Conservation (phyloP, 768 basidiomycete genomes). For the Leucosporidium scottii region DNA sequence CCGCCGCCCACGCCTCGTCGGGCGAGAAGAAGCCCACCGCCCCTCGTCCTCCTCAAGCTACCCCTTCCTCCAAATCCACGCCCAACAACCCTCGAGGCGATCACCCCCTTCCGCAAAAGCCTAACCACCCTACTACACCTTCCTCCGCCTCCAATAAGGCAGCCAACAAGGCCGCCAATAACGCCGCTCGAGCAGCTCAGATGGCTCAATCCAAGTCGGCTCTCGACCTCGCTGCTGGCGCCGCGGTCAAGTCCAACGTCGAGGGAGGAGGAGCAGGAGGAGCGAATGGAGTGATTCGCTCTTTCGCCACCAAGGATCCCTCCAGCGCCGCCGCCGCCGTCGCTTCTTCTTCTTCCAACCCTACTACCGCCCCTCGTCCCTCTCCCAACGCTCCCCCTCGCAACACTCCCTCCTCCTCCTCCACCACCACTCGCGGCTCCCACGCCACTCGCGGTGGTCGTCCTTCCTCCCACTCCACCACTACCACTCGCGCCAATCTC, state of each 20-base stretch:
- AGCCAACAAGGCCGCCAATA: not conserved
- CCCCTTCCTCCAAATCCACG: not conserved
- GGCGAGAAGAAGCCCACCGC: slow-evolving; percentile 6
- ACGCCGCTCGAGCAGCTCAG: not conserved
- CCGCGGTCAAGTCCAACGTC: too few species aligned
- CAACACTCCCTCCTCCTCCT: not conserved
- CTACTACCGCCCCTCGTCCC: not conserved
- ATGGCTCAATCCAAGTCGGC: not conserved
- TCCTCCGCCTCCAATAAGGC: not conserved
- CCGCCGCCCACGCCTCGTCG: not conserved
- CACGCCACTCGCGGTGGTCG: not conserved
- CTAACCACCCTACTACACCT: not conserved
- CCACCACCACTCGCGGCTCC: not conserved
- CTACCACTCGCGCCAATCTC: not conserved
- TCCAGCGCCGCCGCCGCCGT: not conserved
- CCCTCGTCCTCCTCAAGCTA: not conserved
- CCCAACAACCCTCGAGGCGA: not conserved
- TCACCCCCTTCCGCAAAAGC: not conserved
- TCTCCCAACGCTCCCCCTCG: not conserved
- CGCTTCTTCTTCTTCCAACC: not conserved
- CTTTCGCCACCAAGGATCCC: not conserved
- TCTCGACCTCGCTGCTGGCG: not conserved
- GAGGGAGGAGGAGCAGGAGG: too few species aligned
- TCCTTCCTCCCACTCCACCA: not conserved
- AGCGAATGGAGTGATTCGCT: slow-evolving; percentile 2